Evolutionary conservation across 345 rosid species (phyloP).

Genomic region (Eucalyptus tenuipes): DNA sequence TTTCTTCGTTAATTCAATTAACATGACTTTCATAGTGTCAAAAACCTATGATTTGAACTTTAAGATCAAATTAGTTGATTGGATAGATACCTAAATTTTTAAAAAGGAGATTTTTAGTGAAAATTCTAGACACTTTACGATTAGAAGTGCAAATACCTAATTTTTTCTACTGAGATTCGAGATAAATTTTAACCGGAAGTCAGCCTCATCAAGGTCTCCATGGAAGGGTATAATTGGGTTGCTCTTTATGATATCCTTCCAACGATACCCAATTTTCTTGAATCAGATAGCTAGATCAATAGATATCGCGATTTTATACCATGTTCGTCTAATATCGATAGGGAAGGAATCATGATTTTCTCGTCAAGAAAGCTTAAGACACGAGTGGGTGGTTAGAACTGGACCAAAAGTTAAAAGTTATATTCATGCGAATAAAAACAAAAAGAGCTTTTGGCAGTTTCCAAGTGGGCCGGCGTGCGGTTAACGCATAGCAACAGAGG

Average conservation of each 20-base stretch:
- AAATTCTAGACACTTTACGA: not conserved
- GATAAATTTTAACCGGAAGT: too few species aligned
- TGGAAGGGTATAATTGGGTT: not conserved
- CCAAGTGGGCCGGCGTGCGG: too few species aligned
- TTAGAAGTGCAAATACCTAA: not conserved
- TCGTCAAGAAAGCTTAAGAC: not conserved
- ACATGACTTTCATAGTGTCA: not conserved
- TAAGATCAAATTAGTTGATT: too few species aligned
- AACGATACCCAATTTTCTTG: not conserved
- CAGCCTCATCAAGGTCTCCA: not conserved
- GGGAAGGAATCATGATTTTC: not conserved
- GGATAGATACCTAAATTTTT: not conserved
- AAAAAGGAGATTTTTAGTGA: not conserved
- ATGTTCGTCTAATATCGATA: not conserved
- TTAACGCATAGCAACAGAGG: too few species aligned
- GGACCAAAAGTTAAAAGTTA: too few species aligned
- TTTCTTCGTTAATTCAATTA: too few species aligned
- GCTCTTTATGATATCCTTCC: not conserved
- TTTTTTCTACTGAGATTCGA: not conserved
- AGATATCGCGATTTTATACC: not conserved
- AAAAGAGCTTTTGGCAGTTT: too few species aligned
- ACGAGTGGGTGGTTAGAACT: not conserved
- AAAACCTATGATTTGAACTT: too few species aligned
- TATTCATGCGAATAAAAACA: too few species aligned
- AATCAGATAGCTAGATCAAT: not conserved